A percentile compares a stretch with the other conserved stretches of the same genome.
Conservation (phyloP, 495 filamentous ascomycete genomes). For the Pyrenula massariospora region DNA sequence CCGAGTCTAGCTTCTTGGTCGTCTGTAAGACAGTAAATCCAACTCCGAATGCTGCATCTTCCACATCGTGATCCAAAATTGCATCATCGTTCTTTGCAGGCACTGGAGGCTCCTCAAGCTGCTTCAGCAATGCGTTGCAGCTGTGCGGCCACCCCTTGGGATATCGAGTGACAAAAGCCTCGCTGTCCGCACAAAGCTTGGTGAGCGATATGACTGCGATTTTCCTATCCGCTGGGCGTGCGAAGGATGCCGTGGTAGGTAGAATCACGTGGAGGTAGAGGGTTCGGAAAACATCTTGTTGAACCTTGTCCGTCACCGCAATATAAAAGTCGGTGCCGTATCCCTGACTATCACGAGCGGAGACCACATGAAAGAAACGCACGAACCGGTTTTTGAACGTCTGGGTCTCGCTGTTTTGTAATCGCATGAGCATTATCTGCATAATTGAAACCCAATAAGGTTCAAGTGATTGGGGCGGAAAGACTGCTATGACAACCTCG, state of each 20-base stretch:
- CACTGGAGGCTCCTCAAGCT: slow-evolving; percentile 76
- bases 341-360: slow-evolving; percentile 60
- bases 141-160: slow-evolving; percentile 85
- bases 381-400: slow-evolving; percentile 70
- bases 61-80: slow-evolving; percentile 74
- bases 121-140: slow-evolving; percentile 71
- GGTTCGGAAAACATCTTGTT: slow-evolving; percentile 66
- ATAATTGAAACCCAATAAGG: slow-evolving; percentile 72
- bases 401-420: slow-evolving; percentile 70
- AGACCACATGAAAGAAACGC: slow-evolving; percentile 85
- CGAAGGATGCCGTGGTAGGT: slow-evolving; percentile 76
- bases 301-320: slow-evolving; percentile 64
- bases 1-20: slow-evolving; percentile 53
- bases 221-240: slow-evolving; percentile 81
- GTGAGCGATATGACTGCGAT: slow-evolving; percentile 83
- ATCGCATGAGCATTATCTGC: slow-evolving; percentile 66
- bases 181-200: slow-evolving; percentile 74
- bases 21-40: slow-evolving; percentile 89
- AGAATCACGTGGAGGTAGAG: slow-evolving; percentile 80
- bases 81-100: slow-evolving; percentile 61
- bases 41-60: slow-evolving; percentile 87
- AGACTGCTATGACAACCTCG: slow-evolving; percentile 60
- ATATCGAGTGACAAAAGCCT: slow-evolving; percentile 61
- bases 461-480: slow-evolving; percentile 55
- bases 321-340: slow-evolving; percentile 86